These are phyloP conservation scores for Phytopythium sindhum DNA, from an alignment of 352 stramenopile genomes.

Conservation along the genomic window DNA sequence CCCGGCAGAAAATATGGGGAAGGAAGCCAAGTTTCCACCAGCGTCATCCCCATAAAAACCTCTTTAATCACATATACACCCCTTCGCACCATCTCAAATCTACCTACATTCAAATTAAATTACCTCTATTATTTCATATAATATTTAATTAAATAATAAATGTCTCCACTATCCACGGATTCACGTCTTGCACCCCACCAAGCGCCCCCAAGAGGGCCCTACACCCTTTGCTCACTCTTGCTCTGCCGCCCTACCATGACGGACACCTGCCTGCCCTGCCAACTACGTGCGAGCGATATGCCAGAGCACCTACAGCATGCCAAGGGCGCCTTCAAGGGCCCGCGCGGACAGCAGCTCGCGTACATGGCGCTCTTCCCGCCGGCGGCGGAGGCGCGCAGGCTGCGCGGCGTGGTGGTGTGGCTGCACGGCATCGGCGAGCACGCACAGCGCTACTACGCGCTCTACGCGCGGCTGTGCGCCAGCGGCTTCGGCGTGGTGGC, in stretches of 20 bases:
- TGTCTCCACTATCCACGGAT: not conserved
- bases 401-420: constrained; percentile 47
- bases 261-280: not conserved
- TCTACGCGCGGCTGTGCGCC: constrained; percentile 38
- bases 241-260: constrained; percentile 1
- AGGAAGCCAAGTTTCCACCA: too few relatives aligned
- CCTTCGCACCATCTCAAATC: not conserved
- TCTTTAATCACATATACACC: not conserved
- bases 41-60: not conserved
- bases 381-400: not conserved
- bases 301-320: constrained; percentile 27
- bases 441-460: constrained; percentile 34
- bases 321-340: constrained; percentile 36
- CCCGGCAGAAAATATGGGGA: not conserved
- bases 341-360: constrained; percentile 34
- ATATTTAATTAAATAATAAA: not conserved
- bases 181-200: too few relatives aligned
- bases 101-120: not conserved
- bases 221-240: not conserved
- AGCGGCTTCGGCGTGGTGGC: constrained; percentile 39
- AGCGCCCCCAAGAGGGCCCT: not conserved
- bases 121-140: not conserved
- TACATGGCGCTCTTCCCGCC: constrained; percentile 40
- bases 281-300: constrained; percentile 33
- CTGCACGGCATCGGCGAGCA: constrained; percentile 52